These are phyloP conservation scores for Monosporozyma yasuniensis DNA, from an alignment of 805 yeast genomes.

Conservation along the genomic window DNA sequence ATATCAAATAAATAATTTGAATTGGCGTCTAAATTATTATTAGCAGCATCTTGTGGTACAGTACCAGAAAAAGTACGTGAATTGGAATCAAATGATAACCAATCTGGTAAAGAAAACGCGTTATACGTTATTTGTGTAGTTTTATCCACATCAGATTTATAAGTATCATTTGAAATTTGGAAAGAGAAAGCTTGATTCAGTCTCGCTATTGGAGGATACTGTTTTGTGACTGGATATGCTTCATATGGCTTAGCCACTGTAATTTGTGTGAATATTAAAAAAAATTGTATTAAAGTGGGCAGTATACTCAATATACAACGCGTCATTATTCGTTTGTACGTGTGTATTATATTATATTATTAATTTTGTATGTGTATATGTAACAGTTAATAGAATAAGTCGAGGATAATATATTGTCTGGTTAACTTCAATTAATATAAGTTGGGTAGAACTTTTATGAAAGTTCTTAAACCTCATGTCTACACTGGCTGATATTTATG, in stretches of 20 bases:
- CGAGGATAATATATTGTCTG: background rate
- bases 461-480: background rate
- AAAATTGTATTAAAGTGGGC: background rate
- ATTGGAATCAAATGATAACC: conserved; percentile 65
- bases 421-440: background rate
- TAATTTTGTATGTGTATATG: background rate
- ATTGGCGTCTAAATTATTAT: conserved; percentile 8
- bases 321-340: no score
- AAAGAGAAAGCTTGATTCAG: conserved; percentile 53
- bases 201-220: conserved; percentile 82
- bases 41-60: conserved; percentile 31
- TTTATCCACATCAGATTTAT: conserved; percentile 35
- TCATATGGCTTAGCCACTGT: conserved; percentile 19
- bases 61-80: conserved; percentile 62
- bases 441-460: background rate
- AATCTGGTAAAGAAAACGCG: conserved; percentile 54
- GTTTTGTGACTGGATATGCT: conserved; percentile 41
- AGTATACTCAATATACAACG: background rate
- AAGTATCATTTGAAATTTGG: conserved; percentile 64
- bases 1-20: conserved; percentile 39
- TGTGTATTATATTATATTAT: no score
- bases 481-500: background rate
- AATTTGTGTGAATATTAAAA: background rate
- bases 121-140: conserved; percentile 43
- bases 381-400: no score